Percentiles rank a stretch among this genome's conserved stretches.
phyloP scores from a whole-genome alignment of 805 yeast genomes.

The Myxozyma vanderwaltii region DNA sequence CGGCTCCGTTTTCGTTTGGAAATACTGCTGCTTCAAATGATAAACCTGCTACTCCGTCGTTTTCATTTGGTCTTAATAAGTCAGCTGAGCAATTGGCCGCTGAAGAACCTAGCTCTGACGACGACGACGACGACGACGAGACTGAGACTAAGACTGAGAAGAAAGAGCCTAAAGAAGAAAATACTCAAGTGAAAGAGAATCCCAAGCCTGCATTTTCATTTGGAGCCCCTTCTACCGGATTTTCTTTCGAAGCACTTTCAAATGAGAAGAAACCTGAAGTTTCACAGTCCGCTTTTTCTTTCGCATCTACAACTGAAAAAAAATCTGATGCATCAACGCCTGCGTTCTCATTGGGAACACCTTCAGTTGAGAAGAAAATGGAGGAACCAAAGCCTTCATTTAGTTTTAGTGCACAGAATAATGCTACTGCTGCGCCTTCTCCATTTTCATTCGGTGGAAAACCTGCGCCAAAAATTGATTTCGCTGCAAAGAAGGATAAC shows the following conservation, averaged over 20 bases:
- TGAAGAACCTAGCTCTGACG: slow-evolving; percentile 10
- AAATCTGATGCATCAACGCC: not conserved
- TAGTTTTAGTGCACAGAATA: not conserved
- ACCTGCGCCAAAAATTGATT: not conserved
- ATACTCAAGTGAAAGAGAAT: too few relatives aligned
- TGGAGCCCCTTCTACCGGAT: not conserved
- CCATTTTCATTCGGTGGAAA: slow-evolving; percentile 2
- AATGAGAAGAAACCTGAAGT: too few relatives aligned
- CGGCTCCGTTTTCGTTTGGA: slow-evolving; percentile 1
- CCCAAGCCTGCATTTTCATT: slow-evolving; percentile 1
- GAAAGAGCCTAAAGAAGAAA: not conserved
- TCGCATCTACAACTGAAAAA: too few relatives aligned
- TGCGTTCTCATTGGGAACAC: too few relatives aligned
- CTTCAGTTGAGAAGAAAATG: not conserved
- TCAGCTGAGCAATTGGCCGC: slow-evolving; percentile 6
- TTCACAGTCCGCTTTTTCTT: too few relatives aligned
- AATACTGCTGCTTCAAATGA: not conserved
- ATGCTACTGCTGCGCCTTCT: not conserved
- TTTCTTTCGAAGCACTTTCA: too few relatives aligned
- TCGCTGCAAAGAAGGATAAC: not conserved
- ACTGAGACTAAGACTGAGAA: not conserved
- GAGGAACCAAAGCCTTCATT: not conserved
- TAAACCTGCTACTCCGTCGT: not conserved
- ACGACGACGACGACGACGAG: not conserved
- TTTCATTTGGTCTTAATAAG: not conserved